These are phyloP conservation scores for Colletotrichum destructivum DNA, from an alignment of 2,329 filamentous ascomycete genomes.

Conservation along the genomic window DNA sequence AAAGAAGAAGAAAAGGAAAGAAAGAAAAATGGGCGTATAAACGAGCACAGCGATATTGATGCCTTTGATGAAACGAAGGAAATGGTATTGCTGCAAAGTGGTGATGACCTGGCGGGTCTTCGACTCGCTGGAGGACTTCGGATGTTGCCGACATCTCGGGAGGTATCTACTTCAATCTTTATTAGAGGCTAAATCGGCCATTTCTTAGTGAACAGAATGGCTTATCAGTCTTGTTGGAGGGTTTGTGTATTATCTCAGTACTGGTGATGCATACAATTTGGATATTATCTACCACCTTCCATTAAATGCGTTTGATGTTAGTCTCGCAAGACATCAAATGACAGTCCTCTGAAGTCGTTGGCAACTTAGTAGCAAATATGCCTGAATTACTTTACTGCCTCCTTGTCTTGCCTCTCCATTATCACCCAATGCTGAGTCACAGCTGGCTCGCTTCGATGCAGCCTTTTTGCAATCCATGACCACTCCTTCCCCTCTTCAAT, in stretches of 20 bases:
- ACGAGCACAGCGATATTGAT: no score
- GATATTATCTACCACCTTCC: not conserved
- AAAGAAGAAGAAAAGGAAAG: no score
- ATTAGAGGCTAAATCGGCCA: not conserved
- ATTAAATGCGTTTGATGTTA: not conserved
- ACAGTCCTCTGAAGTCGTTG: not conserved
- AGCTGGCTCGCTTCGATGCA: conserved; percentile 16
- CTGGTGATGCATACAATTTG: not conserved
- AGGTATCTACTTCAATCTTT: no score
- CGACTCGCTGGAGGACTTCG: no score
- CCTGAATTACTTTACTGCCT: conserved; percentile 1
- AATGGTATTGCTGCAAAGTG: no score
- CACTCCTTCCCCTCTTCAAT: no score
- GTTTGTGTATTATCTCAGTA: no score
- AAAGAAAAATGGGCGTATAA: no score
- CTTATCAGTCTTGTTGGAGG: not conserved
- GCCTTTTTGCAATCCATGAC: conserved; percentile 16
- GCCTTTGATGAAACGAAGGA: no score
- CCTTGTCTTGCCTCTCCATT: not conserved
- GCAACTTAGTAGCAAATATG: not conserved
- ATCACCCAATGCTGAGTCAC: conserved; percentile 9
- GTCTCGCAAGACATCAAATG: not conserved
- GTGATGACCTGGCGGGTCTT: no score
- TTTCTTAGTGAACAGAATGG: not conserved
- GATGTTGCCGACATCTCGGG: no score